A percentile compares a stretch with the other conserved stretches of the same genome.
Conservation (phyloP, 768 basidiomycete species). For the Amanita muscaria region DNA sequence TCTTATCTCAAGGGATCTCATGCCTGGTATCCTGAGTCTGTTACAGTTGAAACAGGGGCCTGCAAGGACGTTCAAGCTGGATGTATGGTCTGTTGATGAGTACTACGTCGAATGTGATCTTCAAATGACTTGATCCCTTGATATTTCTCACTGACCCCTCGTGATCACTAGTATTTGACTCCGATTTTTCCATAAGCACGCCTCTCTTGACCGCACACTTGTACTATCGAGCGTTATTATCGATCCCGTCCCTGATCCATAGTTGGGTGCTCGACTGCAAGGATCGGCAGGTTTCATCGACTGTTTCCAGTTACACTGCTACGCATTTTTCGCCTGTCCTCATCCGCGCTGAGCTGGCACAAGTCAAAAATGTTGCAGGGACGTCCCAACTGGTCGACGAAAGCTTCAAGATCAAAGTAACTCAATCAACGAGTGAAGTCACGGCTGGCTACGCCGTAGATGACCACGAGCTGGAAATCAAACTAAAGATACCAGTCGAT, state of each 20-base stretch:
- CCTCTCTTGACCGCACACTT: slow-evolving; percentile 76
- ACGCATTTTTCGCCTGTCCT: slow-evolving; percentile 85
- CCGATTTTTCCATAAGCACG: slow-evolving; percentile 40
- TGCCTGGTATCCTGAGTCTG: slow-evolving; percentile 62
- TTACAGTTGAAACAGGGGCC: slow-evolving; percentile 61
- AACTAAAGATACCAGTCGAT: slow-evolving; percentile 75
- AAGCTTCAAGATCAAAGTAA: slow-evolving; percentile 72
- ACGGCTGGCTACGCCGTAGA: slow-evolving; percentile 81
- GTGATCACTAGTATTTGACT: slow-evolving; percentile 47
- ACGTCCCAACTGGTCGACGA: slow-evolving; percentile 61
- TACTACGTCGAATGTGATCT: slow-evolving; percentile 64
- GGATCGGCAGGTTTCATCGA: slow-evolving; percentile 76
- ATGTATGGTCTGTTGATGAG: slow-evolving; percentile 79
- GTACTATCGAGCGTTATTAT: slow-evolving; percentile 79
- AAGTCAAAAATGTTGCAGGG: slow-evolving; percentile 48
- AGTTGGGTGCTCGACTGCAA: slow-evolving; percentile 82
- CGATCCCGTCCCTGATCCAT: slow-evolving; percentile 79
- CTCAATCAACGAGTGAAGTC: slow-evolving; percentile 67
- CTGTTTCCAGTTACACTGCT: slow-evolving; percentile 72
- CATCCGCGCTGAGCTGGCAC: slow-evolving; percentile 73
- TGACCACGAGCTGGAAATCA: slow-evolving; percentile 88
- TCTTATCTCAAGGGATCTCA: slow-evolving; percentile 53
- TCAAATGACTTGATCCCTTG: slow-evolving; percentile 1
- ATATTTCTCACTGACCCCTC: neutral
- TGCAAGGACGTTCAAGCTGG: slow-evolving; percentile 67